Evolutionary conservation across 352 stramenopile species (phyloP), one percentile per base, ranked within the genome.

Genomic region (Phytopythium vexans): DNA sequence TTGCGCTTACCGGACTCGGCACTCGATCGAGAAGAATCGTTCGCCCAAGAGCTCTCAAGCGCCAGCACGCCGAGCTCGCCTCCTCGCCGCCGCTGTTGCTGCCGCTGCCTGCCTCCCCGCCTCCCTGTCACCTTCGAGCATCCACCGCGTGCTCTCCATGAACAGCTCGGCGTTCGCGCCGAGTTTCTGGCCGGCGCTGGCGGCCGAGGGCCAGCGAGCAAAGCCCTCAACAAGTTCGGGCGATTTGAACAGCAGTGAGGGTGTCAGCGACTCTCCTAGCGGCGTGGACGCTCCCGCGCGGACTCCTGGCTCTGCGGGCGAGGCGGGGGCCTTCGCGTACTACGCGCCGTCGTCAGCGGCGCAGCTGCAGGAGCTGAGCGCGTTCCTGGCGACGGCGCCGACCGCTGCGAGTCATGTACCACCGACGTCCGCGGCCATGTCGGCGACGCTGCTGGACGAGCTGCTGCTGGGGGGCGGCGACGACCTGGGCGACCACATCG

Each of bases 371-470:
- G 67, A 76, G 12, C 44, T 76, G 14, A 68, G 64, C 31, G 56
- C 56, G n/a, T 73, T 76, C 39, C 44, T 76, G 15, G 58, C 61
- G 6, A 60, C 54, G 2, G 37, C 54, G 40, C 14, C 39, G 6
- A 43, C 53, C 40, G 37, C 43, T 56, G 41, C 10, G 11, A 40
- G 39, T 12, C 10, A 43, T 7, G 52, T 39, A 27, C 7, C 43
- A 6, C 14, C 8, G 11, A 33, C 49, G 1, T 37, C 33, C 27
- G 41, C 21, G 9, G 42, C 52, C 44, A 31, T 52, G 38, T 58
- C 46, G 3, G 58, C 59, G 41, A 77, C 63, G 33, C 77, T 81
- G 47, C 60, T 84, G 47, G 73, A 84, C 49, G 73, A 84, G 42
- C 52, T 84, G 36, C 39, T 82, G 21, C 55, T 49, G 6, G 51